Evolutionary conservation across 2,329 filamentous ascomycete genomes (phyloP).

Genomic region (Aspergillus vadensis): DNA sequence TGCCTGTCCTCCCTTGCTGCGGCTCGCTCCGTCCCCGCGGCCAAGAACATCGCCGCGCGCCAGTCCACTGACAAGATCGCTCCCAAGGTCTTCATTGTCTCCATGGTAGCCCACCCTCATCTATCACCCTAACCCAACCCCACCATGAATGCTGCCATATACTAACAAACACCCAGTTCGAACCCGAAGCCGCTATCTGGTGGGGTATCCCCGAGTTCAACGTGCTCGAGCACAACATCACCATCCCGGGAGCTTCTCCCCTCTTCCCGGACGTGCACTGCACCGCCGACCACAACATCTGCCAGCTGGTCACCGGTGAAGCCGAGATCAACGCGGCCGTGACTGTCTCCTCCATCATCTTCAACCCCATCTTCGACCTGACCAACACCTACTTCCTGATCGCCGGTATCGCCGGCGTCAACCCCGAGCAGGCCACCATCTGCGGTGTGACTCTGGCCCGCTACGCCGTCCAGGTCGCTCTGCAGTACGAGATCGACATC

Average conservation of each 20-base stretch:
- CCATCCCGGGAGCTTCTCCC: constrained; percentile 65
- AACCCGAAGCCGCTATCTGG: constrained; percentile 64
- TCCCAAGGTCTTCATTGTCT: constrained; percentile 47
- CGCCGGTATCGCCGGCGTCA: constrained; percentile 73
- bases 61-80: constrained; percentile 26
- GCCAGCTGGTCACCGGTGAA: constrained; percentile 69
- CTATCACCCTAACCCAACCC: too few relatives aligned
- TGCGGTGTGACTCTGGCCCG: constrained; percentile 67
- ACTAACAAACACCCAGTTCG: constrained; percentile 51
- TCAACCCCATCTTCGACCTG: constrained; percentile 65
- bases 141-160: not conserved
- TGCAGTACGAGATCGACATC: constrained; percentile 75
- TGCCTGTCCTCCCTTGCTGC: constrained; percentile 12
- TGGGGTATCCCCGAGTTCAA: constrained; percentile 58
- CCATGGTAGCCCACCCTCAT: constrained; percentile 35
- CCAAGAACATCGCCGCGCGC: not conserved
- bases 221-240: constrained; percentile 59
- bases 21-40: constrained; percentile 1
- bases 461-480: constrained; percentile 71
- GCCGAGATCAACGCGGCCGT: constrained; percentile 74
- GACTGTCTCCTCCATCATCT: constrained; percentile 64
- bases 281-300: constrained; percentile 61
- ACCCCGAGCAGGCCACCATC: constrained; percentile 66
- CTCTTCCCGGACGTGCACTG: constrained; percentile 68
- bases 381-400: constrained; percentile 69